phyloP scores from a whole-genome alignment of 345 rosid species.

The Salix koriyanagi region DNA sequence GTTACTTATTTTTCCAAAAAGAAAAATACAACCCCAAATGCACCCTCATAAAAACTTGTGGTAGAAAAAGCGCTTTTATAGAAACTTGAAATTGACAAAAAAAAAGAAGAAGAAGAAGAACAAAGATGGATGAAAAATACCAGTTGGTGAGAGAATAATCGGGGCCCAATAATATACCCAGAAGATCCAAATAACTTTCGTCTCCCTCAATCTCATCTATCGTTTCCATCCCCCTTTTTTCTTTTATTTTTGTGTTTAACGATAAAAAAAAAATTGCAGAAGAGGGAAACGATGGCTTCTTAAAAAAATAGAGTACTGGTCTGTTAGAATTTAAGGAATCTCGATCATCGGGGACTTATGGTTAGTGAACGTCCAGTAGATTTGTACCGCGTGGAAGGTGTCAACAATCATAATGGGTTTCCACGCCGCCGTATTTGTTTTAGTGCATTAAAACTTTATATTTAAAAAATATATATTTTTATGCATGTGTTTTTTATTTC shows the following conservation, averaged over 20 bases:
- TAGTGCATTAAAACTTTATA: too few relatives aligned
- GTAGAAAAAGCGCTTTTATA: too few relatives aligned
- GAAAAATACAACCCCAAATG: too few relatives aligned
- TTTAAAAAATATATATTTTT: too few relatives aligned
- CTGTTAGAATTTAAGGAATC: too few relatives aligned
- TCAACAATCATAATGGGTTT: neutral
- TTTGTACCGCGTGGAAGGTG: slow-evolving; percentile 9
- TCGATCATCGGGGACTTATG: too few relatives aligned
- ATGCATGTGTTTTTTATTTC: too few relatives aligned
- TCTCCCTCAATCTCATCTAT: neutral
- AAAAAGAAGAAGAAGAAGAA: neutral
- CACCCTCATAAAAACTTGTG: too few relatives aligned
- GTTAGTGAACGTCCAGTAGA: neutral
- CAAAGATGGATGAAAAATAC: neutral
- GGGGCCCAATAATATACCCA: neutral
- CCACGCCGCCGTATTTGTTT: neutral
- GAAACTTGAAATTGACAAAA: neutral
- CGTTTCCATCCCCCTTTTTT: neutral
- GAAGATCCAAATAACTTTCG: neutral
- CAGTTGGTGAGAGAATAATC: neutral
- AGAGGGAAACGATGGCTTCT: neutral
- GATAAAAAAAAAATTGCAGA: neutral
- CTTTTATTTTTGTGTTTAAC: neutral
- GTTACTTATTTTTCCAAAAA: too few relatives aligned
- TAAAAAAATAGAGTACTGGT: too few relatives aligned